Evolutionary conservation across 352 stramenopile genomes (phyloP).

Genomic region (Saprolegnia parasitica): DNA sequence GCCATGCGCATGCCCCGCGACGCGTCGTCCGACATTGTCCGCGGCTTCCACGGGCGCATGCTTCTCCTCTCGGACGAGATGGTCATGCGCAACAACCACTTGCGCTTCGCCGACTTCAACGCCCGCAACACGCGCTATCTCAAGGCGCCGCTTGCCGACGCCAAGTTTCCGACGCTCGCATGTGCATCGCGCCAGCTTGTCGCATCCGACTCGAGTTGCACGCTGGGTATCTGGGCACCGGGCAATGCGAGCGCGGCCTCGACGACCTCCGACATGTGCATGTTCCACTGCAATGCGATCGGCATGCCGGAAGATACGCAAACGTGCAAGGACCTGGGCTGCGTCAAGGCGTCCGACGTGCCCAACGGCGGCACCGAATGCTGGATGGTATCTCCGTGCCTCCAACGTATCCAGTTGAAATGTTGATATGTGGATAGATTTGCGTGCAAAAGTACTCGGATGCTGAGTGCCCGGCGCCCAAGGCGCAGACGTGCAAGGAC

Average conservation of each 20-base stretch:
- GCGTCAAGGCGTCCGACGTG: conserved; percentile 10
- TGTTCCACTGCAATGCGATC: conserved; percentile 19
- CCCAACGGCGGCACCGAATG: conserved; percentile 23
- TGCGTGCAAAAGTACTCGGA: conserved; percentile 28
- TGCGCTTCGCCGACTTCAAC: conserved; percentile 12
- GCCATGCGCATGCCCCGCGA: conserved; percentile 57
- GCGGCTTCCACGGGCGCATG: conserved; percentile 18
- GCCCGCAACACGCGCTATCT: conserved; percentile 19
- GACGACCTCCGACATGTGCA: conserved; percentile 15
- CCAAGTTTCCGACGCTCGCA: neutral
- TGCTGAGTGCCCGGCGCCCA: conserved; percentile 14
- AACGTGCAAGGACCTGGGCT: conserved; percentile 1
- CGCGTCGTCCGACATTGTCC: neutral
- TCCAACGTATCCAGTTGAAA: neutral
- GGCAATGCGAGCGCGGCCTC: conserved; percentile 3
- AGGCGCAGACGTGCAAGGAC: conserved; percentile 11
- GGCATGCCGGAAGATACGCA: neutral
- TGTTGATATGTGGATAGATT: conserved; percentile 7
- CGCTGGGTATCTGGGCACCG: conserved; percentile 23
- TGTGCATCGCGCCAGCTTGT: conserved; percentile 6
- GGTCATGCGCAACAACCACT: conserved; percentile 20
- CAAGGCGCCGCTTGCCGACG: neutral
- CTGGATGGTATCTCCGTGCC: conserved; percentile 31
- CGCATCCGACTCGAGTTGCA: conserved; percentile 21
- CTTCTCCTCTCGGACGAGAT: conserved; percentile 8